These are phyloP conservation scores for Parasitella parasitica DNA, from an alignment of 371 early-diverging fungal genomes.

Conservation along the genomic window DNA sequence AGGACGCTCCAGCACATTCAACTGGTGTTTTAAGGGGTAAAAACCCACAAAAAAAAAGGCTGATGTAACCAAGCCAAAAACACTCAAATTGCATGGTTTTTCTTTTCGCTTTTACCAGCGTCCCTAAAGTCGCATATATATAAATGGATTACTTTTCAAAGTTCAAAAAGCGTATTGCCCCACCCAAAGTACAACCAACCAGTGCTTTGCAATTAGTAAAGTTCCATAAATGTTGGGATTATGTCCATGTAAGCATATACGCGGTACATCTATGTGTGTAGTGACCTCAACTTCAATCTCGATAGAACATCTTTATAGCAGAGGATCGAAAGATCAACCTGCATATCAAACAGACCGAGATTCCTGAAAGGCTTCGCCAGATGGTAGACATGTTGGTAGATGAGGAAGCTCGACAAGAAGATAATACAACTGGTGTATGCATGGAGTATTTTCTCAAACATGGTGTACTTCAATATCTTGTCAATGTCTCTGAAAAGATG, in stretches of 20 bases:
- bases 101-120: neutral
- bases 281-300: neutral
- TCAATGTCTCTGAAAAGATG: constrained; percentile 70
- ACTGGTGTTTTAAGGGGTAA: neutral
- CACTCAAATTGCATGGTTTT: neutral
- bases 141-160: constrained; percentile 68
- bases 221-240: constrained; percentile 81
- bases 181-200: constrained; percentile 65
- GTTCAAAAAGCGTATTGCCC: constrained; percentile 63
- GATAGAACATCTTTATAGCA: constrained; percentile 59
- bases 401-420: constrained; percentile 80
- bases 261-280: no score
- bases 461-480: constrained; percentile 76
- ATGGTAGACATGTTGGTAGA: constrained; percentile 92
- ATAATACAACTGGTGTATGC: constrained; percentile 79
- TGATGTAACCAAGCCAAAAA: neutral
- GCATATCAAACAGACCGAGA: constrained; percentile 76
- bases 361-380: constrained; percentile 70
- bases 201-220: constrained; percentile 67
- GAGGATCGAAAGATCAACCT: constrained; percentile 55
- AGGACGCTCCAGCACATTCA: no score
- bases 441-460: constrained; percentile 91
- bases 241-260: constrained; percentile 56
- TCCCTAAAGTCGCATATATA: neutral
- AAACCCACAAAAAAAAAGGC: no score